Evolutionary conservation across 305 asterid species (phyloP).

Genomic region (Rubia tinctorum): DNA sequence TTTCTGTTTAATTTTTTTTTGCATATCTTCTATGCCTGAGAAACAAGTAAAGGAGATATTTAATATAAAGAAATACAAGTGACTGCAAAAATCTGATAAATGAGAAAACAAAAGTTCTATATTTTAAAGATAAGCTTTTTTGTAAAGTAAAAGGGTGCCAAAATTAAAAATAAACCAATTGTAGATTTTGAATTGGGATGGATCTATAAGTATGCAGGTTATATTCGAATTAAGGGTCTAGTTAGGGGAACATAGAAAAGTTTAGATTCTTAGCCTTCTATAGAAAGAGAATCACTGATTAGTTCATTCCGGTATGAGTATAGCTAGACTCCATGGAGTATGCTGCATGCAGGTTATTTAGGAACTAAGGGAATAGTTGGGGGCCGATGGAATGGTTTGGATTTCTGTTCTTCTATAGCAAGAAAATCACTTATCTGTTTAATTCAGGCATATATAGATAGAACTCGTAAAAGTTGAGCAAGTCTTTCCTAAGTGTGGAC

Average conservation of each 20-base stretch:
- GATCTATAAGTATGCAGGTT: not conserved
- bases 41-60: too few relatives aligned
- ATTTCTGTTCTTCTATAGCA: not conserved
- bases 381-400: not conserved
- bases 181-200: not conserved
- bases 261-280: not conserved
- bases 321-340: not conserved
- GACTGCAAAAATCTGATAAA: too few relatives aligned
- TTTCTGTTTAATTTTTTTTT: too few relatives aligned
- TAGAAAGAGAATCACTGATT: not conserved
- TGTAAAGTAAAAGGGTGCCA: too few relatives aligned
- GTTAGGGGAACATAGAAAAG: not conserved
- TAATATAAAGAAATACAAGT: too few relatives aligned
- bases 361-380: not conserved
- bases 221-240: not conserved
- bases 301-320: not conserved
- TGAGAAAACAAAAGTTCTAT: too few relatives aligned
- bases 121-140: too few relatives aligned
- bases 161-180: too few relatives aligned
- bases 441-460: not conserved
- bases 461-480: not conserved
- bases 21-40: not conserved
- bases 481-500: not conserved
- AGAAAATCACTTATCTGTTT: not conserved
- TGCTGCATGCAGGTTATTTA: not conserved